A percentile compares a stretch with the other conserved stretches of the same genome.
Evolutionary conservation across 2,329 filamentous ascomycete genomes (phyloP).

Genomic region (Leptographium wingfieldii): DNA sequence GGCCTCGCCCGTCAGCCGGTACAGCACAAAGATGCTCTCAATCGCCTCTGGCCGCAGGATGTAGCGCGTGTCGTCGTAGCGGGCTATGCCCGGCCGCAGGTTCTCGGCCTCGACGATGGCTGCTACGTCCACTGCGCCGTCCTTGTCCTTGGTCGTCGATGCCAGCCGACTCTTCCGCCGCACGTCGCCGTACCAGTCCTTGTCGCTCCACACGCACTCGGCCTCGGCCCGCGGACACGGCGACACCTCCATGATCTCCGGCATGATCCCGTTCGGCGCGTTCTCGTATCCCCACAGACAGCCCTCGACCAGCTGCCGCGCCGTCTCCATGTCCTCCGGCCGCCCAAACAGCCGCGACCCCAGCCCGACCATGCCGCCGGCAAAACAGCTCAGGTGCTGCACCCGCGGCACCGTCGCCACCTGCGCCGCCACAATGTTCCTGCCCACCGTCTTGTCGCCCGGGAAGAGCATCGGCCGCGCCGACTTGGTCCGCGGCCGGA

Average conservation of each 20-base stretch:
- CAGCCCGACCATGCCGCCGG: slow-evolving; percentile 31
- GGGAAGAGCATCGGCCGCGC: slow-evolving; percentile 7
- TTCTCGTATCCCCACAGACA: slow-evolving; percentile 42
- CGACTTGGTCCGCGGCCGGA: slow-evolving; percentile 6
- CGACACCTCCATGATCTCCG: slow-evolving; percentile 25
- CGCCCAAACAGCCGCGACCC: slow-evolving; percentile 17
- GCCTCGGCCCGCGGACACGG: slow-evolving; percentile 23
- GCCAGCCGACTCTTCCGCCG: neutral
- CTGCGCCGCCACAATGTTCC: slow-evolving; percentile 12
- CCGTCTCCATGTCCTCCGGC: slow-evolving; percentile 28
- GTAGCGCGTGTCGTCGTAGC: slow-evolving; percentile 31
- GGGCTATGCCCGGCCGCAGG: slow-evolving; percentile 39
- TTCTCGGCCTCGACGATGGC: slow-evolving; percentile 17
- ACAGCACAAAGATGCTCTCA: slow-evolving; percentile 39
- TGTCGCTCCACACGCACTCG: slow-evolving; percentile 22
- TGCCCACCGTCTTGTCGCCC: slow-evolving; percentile 25
- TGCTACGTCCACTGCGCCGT: neutral
- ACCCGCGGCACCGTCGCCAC: slow-evolving; percentile 21
- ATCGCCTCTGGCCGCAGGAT: slow-evolving; percentile 37
- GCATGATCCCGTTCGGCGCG: slow-evolving; percentile 40
- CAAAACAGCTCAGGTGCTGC: slow-evolving; percentile 30
- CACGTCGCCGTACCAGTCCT: slow-evolving; percentile 16
- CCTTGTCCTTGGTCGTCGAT: slow-evolving; percentile 4
- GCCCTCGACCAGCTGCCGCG: slow-evolving; percentile 35
- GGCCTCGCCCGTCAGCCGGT: slow-evolving; percentile 34